Conservation (phyloP, 2,329 filamentous ascomycete species). For the Lasiodiplodia citricola region DNA sequence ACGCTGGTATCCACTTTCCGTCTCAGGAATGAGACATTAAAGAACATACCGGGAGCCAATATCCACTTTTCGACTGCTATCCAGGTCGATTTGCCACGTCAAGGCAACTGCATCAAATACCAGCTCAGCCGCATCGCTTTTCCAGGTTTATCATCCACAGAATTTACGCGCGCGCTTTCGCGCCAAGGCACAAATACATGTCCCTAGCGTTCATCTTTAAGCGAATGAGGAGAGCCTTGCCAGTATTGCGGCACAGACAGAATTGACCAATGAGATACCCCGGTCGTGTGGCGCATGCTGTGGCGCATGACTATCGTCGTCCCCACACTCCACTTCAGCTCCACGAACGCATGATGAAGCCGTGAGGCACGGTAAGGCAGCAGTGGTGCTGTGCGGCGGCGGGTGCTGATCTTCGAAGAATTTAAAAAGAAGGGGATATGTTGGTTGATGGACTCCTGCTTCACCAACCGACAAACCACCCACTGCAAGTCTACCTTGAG, state of each 20-base stretch:
- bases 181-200: neutral
- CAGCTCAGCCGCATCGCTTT: neutral
- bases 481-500: neutral
- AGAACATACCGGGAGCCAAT: too few relatives aligned
- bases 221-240: neutral
- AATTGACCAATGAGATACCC: neutral
- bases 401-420: too few relatives aligned
- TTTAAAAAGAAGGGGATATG: neutral
- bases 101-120: neutral
- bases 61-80: too few relatives aligned
- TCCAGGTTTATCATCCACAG: neutral
- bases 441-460: neutral
- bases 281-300: conserved; percentile 4
- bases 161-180: neutral
- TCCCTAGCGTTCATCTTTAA: neutral
- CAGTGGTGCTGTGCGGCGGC: neutral
- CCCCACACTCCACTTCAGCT: conserved; percentile 7
- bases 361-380: conserved; percentile 14
- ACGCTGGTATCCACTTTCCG: too few relatives aligned
- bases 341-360: neutral
- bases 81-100: neutral
- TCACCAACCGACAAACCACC: neutral
- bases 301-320: neutral
- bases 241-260: neutral
- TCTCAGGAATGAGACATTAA: too few relatives aligned